A percentile compares a stretch with the other conserved stretches of the same genome.
phyloP scores from a whole-genome alignment of 1,284 basidiomycete genomes.

The Pisolithus thermaeus region DNA sequence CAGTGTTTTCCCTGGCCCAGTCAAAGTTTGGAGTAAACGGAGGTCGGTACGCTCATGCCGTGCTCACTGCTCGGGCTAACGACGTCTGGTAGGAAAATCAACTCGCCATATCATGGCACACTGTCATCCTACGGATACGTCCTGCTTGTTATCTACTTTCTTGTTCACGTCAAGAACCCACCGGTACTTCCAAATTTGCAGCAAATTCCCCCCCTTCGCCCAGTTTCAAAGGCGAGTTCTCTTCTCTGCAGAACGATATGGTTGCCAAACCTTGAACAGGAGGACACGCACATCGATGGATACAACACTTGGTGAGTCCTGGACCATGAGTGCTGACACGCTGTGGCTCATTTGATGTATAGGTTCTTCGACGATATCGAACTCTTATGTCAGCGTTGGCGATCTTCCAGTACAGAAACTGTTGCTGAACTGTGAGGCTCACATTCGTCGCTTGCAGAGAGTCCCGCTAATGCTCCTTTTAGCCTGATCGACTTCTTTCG shows the following conservation, averaged over 20 bases:
- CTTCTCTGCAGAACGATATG: conserved; percentile 2
- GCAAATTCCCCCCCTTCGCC: conserved; percentile 80
- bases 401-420: conserved; percentile 87
- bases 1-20: conserved; percentile 35
- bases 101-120: conserved; percentile 96
- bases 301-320: conserved; percentile 70
- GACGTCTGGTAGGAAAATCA: conserved; percentile 75
- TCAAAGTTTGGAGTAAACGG: conserved; percentile 99
- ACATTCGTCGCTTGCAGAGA: conserved; percentile 3
- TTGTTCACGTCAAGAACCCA: conserved; percentile 94
- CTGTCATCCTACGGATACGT: conserved; percentile 98
- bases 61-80: background rate
- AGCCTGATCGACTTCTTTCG: conserved; percentile 97
- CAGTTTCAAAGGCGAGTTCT: conserved; percentile 57
- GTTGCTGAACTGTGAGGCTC: conserved; percentile 83
- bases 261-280: conserved; percentile 39
- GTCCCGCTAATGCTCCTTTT: conserved; percentile 5
- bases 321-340: background rate
- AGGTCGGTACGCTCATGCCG: conserved; percentile 42
- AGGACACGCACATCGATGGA: conserved; percentile 81
- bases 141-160: conserved; percentile 94
- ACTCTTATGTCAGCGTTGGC: conserved; percentile 85
- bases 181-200: conserved; percentile 90
- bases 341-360: conserved; percentile 2
- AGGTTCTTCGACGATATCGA: conserved; percentile 99